These are phyloP conservation scores for Arabidopsis hybrid DNA, from an alignment of 441 rosid species.

Conservation along the genomic window DNA sequence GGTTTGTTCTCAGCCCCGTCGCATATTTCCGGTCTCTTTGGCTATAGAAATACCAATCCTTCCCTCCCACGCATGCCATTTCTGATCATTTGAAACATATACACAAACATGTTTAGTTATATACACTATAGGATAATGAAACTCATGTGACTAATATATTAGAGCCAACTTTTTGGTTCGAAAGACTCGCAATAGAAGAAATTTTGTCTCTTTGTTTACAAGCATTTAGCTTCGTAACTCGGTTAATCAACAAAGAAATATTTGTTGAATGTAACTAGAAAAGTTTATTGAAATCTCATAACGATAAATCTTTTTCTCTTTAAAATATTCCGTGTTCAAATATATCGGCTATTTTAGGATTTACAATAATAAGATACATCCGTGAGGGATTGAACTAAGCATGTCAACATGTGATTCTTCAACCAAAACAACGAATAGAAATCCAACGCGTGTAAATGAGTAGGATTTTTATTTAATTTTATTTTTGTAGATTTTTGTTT, in stretches of 20 bases:
- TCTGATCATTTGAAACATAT: constrained; percentile 47
- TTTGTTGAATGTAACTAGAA: background rate
- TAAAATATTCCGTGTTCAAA: background rate
- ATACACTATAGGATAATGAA: background rate
- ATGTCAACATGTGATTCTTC: constrained; percentile 29
- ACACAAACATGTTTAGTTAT: background rate
- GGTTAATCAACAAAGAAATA: background rate
- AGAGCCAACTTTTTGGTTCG: background rate
- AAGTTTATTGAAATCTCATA: background rate
- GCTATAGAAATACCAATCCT: constrained; percentile 94
- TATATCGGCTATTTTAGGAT: background rate
- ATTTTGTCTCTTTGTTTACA: background rate
- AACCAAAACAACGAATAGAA: constrained; percentile 4
- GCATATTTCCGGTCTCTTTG: constrained; percentile 87
- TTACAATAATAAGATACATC: background rate
- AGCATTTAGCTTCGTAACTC: background rate
- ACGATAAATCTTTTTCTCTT: background rate
- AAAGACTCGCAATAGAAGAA: too few relatives aligned
- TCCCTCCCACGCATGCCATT: constrained; percentile 92
- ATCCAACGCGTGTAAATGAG: constrained; percentile 23
- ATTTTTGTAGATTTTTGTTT: background rate
- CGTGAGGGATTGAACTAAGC: constrained; percentile 22
- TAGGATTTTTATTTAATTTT: background rate
- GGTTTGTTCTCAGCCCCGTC: constrained; percentile 85
- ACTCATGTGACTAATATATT: background rate